Evolutionary conservation across 2,329 filamentous ascomycete species (phyloP), one percentile per base, ranked within the genome.

Genomic region (Hypoxylon sp.): DNA sequence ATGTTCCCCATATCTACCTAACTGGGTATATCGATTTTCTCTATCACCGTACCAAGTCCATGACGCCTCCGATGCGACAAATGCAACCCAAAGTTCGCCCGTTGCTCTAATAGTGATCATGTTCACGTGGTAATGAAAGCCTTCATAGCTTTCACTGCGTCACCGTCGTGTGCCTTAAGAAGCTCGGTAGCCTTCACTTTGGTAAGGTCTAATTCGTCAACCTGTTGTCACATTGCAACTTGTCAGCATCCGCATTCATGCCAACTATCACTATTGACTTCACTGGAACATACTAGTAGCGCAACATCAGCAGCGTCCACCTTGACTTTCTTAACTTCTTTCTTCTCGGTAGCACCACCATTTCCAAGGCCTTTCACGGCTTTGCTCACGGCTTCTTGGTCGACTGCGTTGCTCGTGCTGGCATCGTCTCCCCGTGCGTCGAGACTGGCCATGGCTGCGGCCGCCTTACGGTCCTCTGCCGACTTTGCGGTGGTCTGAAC

Each of bases 381-480:
- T 77, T 92, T 90, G 75, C 84, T 88, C 56, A 92, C 86, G 70
- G 92, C 92, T 67, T 91, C 91, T 57, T 88, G 83, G 78, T 94
- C 91, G 72, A 92, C 87, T 69, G 87, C 86, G 75, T 86, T 85
- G 3, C 51, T 57, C 8, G 57, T 51, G 51, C 80, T 76, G 35
- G 78, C 75, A 48, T 84, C 82, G 31, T 86, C 84, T 52, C 85
- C 83, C 39, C 80, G 78, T 47, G 82, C 79, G 77, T 93, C 91
- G 72, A 94, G 89, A 68, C 86, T 87, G 52, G 90, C 91, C 66
- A 94, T 87, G 31, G 92, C 92, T 5, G 90, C 90, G 44, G 91
- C 91, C 50, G 91, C 91, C 80, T 93, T 93, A 80, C 91, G 90
- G 81, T 93, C 91, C 80, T 94, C 91, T 76, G 91, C 91, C 46